A percentile compares a stretch with the other conserved stretches of the same genome.
These are phyloP conservation scores for Cladosporium velox DNA, from an alignment of 2,329 filamentous ascomycete species.

Conservation along the genomic window DNA sequence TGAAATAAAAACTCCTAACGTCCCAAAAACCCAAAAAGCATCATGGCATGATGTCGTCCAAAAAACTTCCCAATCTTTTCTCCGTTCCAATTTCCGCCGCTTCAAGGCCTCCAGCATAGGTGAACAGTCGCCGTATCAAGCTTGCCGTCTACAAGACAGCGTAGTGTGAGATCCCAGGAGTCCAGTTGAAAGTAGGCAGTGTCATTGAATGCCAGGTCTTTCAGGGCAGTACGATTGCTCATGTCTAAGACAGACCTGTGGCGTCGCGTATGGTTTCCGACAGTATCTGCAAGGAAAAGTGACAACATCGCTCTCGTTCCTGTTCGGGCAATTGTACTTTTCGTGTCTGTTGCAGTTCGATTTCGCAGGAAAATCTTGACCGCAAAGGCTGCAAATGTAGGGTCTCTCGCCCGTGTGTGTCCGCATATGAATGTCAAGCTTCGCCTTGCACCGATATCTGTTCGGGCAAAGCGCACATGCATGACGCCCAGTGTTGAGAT, in stretches of 20 bases:
- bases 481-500: background rate
- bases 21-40: background rate
- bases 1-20: slow-evolving; percentile 5
- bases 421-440: background rate
- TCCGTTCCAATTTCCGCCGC: background rate
- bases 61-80: background rate
- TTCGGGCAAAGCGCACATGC: background rate
- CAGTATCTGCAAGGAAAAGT: background rate
- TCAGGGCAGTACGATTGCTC: background rate
- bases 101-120: background rate
- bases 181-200: background rate
- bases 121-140: background rate
- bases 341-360: background rate
- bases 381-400: background rate
- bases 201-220: background rate
- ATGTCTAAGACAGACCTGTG: no score
- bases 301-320: background rate
- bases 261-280: background rate
- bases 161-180: background rate
- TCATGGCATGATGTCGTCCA: background rate
- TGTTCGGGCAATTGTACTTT: background rate
- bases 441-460: background rate
- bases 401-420: background rate
- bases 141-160: background rate
- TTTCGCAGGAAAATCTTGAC: background rate